Evolutionary conservation across 441 rosid species (phyloP), one percentile per base, ranked within the genome.

Genomic region (Gossypium davidsonii): DNA sequence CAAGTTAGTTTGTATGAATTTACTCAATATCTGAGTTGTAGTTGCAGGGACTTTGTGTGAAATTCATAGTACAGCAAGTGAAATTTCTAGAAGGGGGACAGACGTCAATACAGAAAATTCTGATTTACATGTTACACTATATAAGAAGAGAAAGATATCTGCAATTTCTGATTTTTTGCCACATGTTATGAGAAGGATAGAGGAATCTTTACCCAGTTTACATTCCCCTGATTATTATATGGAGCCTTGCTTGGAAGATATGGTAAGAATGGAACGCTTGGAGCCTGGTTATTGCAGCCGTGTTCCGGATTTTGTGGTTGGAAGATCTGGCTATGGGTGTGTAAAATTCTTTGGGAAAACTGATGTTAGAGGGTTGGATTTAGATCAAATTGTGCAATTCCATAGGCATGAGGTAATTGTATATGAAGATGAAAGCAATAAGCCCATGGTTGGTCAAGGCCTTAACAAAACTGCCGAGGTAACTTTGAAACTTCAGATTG

Each of bases 381-480:
- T 92, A 75, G 95, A 88, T 83, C 79, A 70, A 65, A 83, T 88
- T 78, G 95, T 95, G 76, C 86, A 85, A 86, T 89, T 92, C 72
- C 71, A 12, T 68, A 87, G 90, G 83, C 89, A 92, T 76, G 87
- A 87, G 74, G 84, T 93, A 1, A 82, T 85, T 78, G 97, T 95
- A 10, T 92, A 95, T 77, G 93, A 84, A 78, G 95, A 92, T 75
- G 98, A 93, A 73, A 78, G 72, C 74, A 72, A 75, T 42, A 91
- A 95, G 82, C 99, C 99, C 64, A 76, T 60, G 63, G 87, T 85
- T 72, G 98, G 98, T 44, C 81, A 82, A 76, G 93, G 97, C 49
- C 92, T 95, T 74, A 93, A 95, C 83, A 95, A 95, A 86, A 76
- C 91, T 76, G 97, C 99, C 64, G 93, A 88, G 76, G 98, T 93